phyloP scores from a whole-genome alignment of 2,329 filamentous ascomycete genomes.

The Acarospora socialis region DNA sequence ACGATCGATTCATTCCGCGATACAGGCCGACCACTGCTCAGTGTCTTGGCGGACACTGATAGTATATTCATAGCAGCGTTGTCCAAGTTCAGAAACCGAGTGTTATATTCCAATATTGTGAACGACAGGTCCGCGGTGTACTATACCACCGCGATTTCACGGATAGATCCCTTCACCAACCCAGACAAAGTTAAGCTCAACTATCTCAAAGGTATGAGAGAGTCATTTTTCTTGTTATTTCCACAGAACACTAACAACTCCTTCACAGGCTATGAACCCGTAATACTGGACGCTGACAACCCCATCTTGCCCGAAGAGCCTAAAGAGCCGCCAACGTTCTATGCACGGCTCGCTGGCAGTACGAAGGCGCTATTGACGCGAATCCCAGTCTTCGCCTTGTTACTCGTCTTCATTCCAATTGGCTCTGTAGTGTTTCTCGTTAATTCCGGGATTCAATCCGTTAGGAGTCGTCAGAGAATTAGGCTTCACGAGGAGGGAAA shows the following conservation, averaged over 20 bases:
- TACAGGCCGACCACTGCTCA: conserved; percentile 65
- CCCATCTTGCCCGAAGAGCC: conserved; percentile 40
- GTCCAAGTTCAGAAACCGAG: conserved; percentile 58
- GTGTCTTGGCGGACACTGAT: conserved; percentile 65
- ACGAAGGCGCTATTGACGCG: conserved; percentile 32
- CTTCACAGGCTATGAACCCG: conserved; percentile 55
- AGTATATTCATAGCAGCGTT: conserved; percentile 78
- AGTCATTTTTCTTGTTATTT: no score
- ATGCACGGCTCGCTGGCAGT: conserved; percentile 22
- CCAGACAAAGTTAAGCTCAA: conserved; percentile 54
- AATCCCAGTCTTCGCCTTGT: conserved; percentile 48
- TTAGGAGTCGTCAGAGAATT: conserved; percentile 61
- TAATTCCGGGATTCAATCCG: conserved; percentile 63
- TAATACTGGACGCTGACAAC: conserved; percentile 55
- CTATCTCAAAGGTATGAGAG: conserved; percentile 55
- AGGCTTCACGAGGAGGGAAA: conserved; percentile 58
- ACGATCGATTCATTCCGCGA: conserved; percentile 73
- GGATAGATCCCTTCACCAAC: conserved; percentile 62
- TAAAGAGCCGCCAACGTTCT: conserved; percentile 22
- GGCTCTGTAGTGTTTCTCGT: conserved; percentile 56
- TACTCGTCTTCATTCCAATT: conserved; percentile 60
- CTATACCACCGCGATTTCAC: conserved; percentile 68
- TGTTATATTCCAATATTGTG: conserved; percentile 70
- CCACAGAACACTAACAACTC: no score
- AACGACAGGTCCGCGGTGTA: conserved; percentile 74